phyloP scores from a whole-genome alignment of 805 yeast species.

The Pichia rugopelliculosa region DNA sequence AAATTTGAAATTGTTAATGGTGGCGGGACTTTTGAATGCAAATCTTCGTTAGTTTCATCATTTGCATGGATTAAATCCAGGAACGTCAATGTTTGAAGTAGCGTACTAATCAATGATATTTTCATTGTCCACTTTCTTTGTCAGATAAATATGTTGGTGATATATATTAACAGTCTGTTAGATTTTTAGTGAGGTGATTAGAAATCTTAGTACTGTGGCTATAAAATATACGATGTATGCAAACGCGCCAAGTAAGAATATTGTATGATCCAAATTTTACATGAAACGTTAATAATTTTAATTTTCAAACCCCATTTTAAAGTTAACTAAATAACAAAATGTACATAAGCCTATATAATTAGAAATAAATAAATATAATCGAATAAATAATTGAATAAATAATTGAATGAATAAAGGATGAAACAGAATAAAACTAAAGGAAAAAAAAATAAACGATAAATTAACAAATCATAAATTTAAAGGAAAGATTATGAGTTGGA shows the following conservation, averaged over 20 bases:
- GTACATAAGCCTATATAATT: neutral
- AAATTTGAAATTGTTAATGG: constrained; percentile 45
- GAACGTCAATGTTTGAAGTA: neutral
- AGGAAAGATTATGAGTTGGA: neutral
- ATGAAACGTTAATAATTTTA: too few relatives aligned
- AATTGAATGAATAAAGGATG: too few relatives aligned
- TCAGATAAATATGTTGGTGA: neutral
- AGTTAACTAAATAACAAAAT: neutral
- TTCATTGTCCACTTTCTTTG: neutral
- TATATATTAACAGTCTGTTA: too few relatives aligned
- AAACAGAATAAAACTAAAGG: neutral
- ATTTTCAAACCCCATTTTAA: neutral
- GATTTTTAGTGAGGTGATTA: too few relatives aligned
- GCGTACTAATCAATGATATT: neutral
- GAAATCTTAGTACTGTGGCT: too few relatives aligned
- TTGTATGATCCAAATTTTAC: too few relatives aligned
- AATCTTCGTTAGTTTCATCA: neutral
- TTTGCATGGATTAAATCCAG: neutral
- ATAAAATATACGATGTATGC: too few relatives aligned
- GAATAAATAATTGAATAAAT: too few relatives aligned
- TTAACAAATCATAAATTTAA: too few relatives aligned
- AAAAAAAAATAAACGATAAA: too few relatives aligned
- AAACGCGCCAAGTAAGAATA: neutral
- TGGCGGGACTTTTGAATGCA: constrained; percentile 35
- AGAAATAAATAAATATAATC: neutral